These are phyloP conservation scores for Citropsis articulata DNA, from an alignment of 345 rosid species.

Conservation along the genomic window DNA sequence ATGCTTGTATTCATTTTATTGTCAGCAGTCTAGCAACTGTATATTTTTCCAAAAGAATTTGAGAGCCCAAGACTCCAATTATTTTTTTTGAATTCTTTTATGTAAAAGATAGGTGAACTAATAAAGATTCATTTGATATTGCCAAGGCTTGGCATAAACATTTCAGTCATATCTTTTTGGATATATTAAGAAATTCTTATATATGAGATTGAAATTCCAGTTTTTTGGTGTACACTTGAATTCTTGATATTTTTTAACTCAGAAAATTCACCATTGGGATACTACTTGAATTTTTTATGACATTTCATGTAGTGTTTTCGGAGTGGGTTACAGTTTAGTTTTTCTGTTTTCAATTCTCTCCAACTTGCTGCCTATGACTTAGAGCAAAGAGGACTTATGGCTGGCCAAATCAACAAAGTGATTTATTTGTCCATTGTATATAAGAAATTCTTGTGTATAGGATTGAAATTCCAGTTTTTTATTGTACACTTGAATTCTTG, in stretches of 20 bases:
- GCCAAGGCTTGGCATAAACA: not conserved
- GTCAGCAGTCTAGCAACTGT: not conserved
- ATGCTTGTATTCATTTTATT: not conserved
- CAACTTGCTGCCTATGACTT: not conserved
- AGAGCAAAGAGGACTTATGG: not conserved
- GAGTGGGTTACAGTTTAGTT: not conserved
- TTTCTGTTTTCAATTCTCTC: not conserved
- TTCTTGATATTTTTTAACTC: not conserved
- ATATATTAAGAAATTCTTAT: not conserved
- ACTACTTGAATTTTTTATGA: not conserved
- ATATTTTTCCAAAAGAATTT: not conserved
- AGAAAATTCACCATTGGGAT: not conserved
- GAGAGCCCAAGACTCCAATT: not conserved
- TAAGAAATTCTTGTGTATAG: too few relatives aligned
- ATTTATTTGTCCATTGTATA: not conserved
- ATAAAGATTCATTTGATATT: not conserved
- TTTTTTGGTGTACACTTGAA: not conserved
- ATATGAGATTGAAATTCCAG: not conserved
- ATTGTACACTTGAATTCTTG: too few relatives aligned
- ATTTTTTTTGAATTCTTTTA: not conserved
- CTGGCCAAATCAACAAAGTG: not conserved
- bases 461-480: too few relatives aligned
- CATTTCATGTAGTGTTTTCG: not conserved
- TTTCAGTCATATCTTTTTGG: not conserved
- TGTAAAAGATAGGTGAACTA: not conserved